These are phyloP conservation scores for Anthoceros angustus DNA, from an alignment of 225 moss, liverwort and hornwort genomes.

Conservation along the genomic window DNA sequence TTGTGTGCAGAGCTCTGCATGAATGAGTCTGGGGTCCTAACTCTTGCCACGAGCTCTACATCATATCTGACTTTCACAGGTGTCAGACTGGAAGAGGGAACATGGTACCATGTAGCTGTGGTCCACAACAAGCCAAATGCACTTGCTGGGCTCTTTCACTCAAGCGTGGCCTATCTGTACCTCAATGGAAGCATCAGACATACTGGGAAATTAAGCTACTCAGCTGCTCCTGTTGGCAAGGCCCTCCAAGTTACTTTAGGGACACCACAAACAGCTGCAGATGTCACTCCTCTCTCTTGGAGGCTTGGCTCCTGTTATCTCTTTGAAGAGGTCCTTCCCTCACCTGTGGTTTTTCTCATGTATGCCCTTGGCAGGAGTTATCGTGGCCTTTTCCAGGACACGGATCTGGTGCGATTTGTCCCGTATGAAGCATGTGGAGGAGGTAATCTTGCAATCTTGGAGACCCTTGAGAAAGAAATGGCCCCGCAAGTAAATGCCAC, in stretches of 20 bases:
- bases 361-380: constrained; percentile 82
- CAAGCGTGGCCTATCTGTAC: constrained; percentile 81
- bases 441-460: constrained; percentile 72
- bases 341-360: constrained; percentile 79
- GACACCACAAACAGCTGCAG: constrained; percentile 55
- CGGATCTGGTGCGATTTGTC: constrained; percentile 64
- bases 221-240: constrained; percentile 68
- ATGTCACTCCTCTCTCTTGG: constrained; percentile 59
- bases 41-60: constrained; percentile 76
- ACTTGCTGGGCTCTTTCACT: constrained; percentile 91
- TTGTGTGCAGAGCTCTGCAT: constrained; percentile 70
- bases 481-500: constrained; percentile 33
- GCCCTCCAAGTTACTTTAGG: constrained; percentile 58
- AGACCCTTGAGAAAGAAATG: constrained; percentile 70
- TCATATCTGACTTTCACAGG: constrained; percentile 66
- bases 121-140: constrained; percentile 98
- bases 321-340: constrained; percentile 77
- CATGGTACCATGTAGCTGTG: constrained; percentile 85
- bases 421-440: constrained; percentile 94
- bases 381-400: constrained; percentile 78
- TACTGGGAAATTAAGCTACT: constrained; percentile 89
- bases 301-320: constrained; percentile 89
- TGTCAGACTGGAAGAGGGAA: constrained; percentile 61
- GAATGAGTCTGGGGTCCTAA: constrained; percentile 56
- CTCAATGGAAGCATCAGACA: constrained; percentile 78